Evolutionary conservation across 2,329 filamentous ascomycete species (phyloP), one percentile per base, ranked within the genome.

Genomic region (Nothophoma quercina): DNA sequence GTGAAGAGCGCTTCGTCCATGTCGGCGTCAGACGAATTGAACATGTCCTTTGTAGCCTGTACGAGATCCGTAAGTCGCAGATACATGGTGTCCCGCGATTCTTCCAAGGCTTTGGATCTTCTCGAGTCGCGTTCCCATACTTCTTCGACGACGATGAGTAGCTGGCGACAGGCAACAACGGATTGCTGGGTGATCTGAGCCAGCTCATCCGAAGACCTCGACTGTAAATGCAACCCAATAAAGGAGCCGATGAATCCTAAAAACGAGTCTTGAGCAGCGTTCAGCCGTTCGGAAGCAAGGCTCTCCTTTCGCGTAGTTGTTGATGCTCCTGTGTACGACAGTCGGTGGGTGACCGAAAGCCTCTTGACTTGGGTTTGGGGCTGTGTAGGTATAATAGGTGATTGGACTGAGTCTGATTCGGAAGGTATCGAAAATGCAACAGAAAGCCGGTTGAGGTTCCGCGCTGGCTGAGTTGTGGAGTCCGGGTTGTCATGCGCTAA

Each of bases 161-260:
- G 81, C 60, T 88, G 85, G 38, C 88, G 88, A 58, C 93, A 96
- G 2, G 93, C 92, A 7, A 86, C 82, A 8, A 93, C 90, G 7
- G 93, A 91, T 70, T 93, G 88, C 69, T 90, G 88, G 39, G 96
- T 93, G 13, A 90, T 92, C 9, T 87, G 78, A 25, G 92, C 86
- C 40, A 98, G 82, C 71, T 96, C 92, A 1, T 89, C 85, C 7
- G 91, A 88, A 7, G 92, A 95, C 57, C 95, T 88, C n/a, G 93
- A 95, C 71, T 97, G 92, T 55, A 97, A 81, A 73, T 97, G 91
- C 49, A 97, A 83, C 13, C 95, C 95, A 70, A 98, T 93, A 72
- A 98, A 96, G 4, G 91, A 96, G 42, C 91, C 93, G 43, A 99
- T 85, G 68, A 93, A 89, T 6, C 93, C 95, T 45, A 99, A 79